Conservation (phyloP, 306 rosid species). For the barrel medic (Medicago truncatula) region DNA sequence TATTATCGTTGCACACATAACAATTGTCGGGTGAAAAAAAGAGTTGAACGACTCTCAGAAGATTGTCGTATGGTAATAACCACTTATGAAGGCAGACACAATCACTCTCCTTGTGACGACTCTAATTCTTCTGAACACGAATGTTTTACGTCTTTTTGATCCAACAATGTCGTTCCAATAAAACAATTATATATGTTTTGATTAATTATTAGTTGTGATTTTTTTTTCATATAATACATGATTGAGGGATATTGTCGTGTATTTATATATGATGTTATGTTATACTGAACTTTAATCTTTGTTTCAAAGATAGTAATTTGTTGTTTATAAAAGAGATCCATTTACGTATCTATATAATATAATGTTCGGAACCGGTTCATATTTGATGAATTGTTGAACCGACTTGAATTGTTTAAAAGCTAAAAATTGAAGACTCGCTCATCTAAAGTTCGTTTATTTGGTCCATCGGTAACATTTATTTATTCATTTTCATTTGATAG, state of each 20-base stretch:
- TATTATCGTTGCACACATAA: slow-evolving; percentile 94
- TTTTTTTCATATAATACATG: not conserved
- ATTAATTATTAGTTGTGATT: slow-evolving; percentile 26
- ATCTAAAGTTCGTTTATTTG: too few relatives aligned
- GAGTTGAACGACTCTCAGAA: slow-evolving; percentile 93
- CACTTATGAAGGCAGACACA: slow-evolving; percentile 98
- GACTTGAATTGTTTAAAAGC: too few relatives aligned
- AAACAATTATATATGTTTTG: slow-evolving; percentile 9
- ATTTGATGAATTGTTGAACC: too few relatives aligned
- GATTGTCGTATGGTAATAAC: slow-evolving; percentile 99
- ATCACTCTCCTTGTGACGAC: slow-evolving; percentile 92
- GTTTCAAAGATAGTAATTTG: not conserved
- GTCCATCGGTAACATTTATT: too few relatives aligned
- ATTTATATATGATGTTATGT: slow-evolving; percentile 14
- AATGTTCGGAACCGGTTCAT: too few relatives aligned
- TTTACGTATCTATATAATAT: too few relatives aligned
- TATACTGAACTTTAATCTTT: slow-evolving; percentile 6
- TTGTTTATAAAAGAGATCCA: not conserved
- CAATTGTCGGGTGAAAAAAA: slow-evolving; percentile 94
- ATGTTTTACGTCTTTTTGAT: slow-evolving; percentile 74
- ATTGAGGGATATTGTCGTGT: slow-evolving; percentile 10
- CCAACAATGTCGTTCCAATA: slow-evolving; percentile 21
- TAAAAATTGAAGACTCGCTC: too few relatives aligned
- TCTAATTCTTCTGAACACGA: slow-evolving; percentile 92
- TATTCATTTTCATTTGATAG: too few relatives aligned